Conservation (phyloP, 2,329 filamentous ascomycete genomes). For the Fusarium sulawesiense region DNA sequence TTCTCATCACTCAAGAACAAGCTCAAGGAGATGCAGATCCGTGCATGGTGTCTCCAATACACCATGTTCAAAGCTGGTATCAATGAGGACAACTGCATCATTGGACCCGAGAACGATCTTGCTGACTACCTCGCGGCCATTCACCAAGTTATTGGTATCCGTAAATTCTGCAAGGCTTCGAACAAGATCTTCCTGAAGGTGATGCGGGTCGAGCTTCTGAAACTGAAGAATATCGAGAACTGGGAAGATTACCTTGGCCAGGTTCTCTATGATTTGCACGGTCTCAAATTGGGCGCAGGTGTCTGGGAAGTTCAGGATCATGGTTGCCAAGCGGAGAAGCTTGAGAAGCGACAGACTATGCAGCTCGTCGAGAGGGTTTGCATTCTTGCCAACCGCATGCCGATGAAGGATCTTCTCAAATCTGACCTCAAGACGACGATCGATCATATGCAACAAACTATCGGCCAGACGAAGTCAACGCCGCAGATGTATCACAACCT, state of each 20-base stretch:
- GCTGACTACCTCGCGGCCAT: constrained; percentile 84
- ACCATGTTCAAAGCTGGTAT: constrained; percentile 81
- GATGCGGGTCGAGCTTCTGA: constrained; percentile 85
- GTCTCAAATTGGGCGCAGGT: constrained; percentile 78
- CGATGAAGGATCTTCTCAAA: constrained; percentile 90
- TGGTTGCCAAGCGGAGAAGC: constrained; percentile 77
- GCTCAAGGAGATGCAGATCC: constrained; percentile 86
- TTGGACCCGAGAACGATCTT: constrained; percentile 75
- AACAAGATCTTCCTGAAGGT: constrained; percentile 91
- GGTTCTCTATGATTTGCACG: constrained; percentile 84
- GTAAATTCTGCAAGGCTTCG: constrained; percentile 85
- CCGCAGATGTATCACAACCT: constrained; percentile 88
- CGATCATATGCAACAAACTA: constrained; percentile 90
- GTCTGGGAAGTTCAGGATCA: constrained; percentile 79
- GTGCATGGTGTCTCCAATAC: constrained; percentile 90
- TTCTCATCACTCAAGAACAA: constrained; percentile 69
- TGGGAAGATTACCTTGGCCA: constrained; percentile 90
- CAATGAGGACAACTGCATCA: constrained; percentile 73
- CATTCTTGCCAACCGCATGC: constrained; percentile 81
- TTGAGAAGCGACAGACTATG: constrained; percentile 84
- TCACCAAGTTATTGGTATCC: constrained; percentile 85
- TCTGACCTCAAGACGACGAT: constrained; percentile 91
- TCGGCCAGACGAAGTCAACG: constrained; percentile 81
- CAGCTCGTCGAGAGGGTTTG: constrained; percentile 87
- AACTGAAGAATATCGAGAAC: constrained; percentile 79